Conservation (phyloP, 768 basidiomycete genomes). For the Filobasidium wieringae region DNA sequence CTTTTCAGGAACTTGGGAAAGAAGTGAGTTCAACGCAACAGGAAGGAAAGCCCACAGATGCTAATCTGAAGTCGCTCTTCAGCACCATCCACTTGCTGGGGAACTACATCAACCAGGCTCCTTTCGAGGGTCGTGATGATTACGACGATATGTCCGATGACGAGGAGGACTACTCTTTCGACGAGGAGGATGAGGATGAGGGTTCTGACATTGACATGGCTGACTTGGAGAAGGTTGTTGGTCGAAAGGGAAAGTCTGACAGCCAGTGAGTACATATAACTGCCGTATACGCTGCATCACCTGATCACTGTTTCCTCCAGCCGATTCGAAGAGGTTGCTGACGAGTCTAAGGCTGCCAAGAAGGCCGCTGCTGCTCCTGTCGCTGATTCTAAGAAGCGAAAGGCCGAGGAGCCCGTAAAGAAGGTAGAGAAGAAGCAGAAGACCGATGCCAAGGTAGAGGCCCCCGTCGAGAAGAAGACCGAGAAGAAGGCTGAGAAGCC, state of each 20-base stretch:
- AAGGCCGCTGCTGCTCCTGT: slow-evolving; percentile 17
- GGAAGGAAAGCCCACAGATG: background rate
- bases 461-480: slow-evolving; percentile 16
- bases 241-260: background rate
- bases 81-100: slow-evolving; percentile 62
- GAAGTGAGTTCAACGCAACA: slow-evolving; percentile 48
- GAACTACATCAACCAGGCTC: slow-evolving; percentile 56
- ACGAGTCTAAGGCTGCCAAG: slow-evolving; percentile 36
- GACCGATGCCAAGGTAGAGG: slow-evolving; percentile 45
- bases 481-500: slow-evolving; percentile 19
- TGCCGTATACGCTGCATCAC: background rate
- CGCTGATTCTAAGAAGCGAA: slow-evolving; percentile 49
- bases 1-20: slow-evolving; percentile 63
- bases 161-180: slow-evolving; percentile 16
- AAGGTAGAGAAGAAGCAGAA: slow-evolving; percentile 51
- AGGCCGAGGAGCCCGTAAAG: slow-evolving; percentile 45
- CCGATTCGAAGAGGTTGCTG: slow-evolving; percentile 62
- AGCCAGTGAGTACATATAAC: background rate
- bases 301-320: slow-evolving; percentile 39
- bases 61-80: background rate
- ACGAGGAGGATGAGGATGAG: slow-evolving; percentile 43
- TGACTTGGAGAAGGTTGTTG: slow-evolving; percentile 9
- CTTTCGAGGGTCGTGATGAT: slow-evolving; percentile 53
- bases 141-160: slow-evolving; percentile 50
- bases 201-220: slow-evolving; percentile 21